Conservation (phyloP, 2,329 filamentous ascomycete species). For the Fusarium mundagurra region DNA sequence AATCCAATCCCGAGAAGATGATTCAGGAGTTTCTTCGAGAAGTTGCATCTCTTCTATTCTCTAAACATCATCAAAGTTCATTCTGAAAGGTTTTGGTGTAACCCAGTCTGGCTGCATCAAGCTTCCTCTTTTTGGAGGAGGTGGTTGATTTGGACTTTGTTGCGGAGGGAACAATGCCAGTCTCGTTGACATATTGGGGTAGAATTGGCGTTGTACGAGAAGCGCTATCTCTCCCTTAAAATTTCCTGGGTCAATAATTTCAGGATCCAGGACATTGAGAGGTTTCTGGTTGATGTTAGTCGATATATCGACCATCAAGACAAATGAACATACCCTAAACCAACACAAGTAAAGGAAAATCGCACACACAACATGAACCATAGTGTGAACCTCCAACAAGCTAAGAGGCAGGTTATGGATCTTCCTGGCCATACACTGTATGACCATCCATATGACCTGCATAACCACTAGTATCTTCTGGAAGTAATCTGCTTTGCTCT, state of each 20-base stretch:
- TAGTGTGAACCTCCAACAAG: slow-evolving; percentile 48
- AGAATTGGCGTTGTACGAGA: background rate
- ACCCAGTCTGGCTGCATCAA: background rate
- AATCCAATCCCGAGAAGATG: background rate
- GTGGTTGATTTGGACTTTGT: background rate
- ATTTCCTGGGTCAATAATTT: background rate
- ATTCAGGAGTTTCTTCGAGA: background rate
- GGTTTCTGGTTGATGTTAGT: slow-evolving; percentile 19
- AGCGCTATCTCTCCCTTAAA: background rate
- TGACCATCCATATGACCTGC: slow-evolving; percentile 52
- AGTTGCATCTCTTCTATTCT: background rate
- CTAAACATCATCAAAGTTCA: background rate
- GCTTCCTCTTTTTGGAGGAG: background rate
- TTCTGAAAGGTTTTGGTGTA: background rate
- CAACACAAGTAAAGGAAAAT: slow-evolving; percentile 34
- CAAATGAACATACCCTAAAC: slow-evolving; percentile 10
- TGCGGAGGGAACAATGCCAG: background rate
- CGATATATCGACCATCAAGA: fast-evolving
- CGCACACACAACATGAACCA: slow-evolving; percentile 35
- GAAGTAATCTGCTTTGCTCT: slow-evolving; percentile 50
- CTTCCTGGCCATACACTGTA: slow-evolving; percentile 48
- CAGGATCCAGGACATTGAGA: slow-evolving; percentile 13
- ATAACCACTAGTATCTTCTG: slow-evolving; percentile 49
- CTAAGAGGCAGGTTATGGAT: slow-evolving; percentile 47
- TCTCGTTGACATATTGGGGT: background rate